A percentile compares a stretch with the other conserved stretches of the same genome.
Conservation (phyloP, 1,284 basidiomycete species). For the Ganoderma sp. region DNA sequence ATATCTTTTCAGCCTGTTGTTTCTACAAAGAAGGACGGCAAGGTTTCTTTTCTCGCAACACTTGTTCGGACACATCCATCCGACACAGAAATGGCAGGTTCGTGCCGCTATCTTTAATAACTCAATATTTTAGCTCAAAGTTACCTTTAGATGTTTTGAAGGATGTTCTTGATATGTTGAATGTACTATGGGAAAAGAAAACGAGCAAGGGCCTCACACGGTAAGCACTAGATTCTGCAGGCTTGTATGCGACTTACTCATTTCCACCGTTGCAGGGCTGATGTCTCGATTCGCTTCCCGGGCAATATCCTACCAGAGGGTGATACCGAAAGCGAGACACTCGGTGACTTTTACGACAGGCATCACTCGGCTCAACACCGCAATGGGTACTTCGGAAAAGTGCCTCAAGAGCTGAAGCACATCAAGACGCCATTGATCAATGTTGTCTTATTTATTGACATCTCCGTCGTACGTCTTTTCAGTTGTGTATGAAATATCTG, state of each 20-base stretch:
- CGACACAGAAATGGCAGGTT: not conserved
- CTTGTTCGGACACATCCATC: not conserved
- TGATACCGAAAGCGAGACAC: not conserved
- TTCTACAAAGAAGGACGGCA: not conserved
- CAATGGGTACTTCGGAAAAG: not conserved
- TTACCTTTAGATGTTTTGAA: not conserved
- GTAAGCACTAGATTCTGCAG: not conserved
- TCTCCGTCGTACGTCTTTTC: not conserved
- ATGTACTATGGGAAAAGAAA: not conserved
- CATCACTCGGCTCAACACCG: not conserved
- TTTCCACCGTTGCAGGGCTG: not conserved
- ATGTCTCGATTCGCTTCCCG: not conserved
- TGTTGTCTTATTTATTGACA: not conserved
- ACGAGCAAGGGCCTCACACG: not conserved
- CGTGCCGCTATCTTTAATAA: not conserved
- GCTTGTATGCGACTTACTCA: not conserved
- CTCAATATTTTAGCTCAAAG: not conserved
- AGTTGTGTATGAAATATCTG: no score
- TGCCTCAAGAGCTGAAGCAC: not conserved
- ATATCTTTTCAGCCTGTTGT: not conserved
- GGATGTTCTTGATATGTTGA: not conserved
- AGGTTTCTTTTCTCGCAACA: not conserved
- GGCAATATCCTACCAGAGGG: not conserved
- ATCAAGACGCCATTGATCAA: not conserved
- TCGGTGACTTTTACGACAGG: not conserved